These are phyloP conservation scores for Parietichytrium sp. DNA, from an alignment of 108 stramenopile species.

Conservation along the genomic window DNA sequence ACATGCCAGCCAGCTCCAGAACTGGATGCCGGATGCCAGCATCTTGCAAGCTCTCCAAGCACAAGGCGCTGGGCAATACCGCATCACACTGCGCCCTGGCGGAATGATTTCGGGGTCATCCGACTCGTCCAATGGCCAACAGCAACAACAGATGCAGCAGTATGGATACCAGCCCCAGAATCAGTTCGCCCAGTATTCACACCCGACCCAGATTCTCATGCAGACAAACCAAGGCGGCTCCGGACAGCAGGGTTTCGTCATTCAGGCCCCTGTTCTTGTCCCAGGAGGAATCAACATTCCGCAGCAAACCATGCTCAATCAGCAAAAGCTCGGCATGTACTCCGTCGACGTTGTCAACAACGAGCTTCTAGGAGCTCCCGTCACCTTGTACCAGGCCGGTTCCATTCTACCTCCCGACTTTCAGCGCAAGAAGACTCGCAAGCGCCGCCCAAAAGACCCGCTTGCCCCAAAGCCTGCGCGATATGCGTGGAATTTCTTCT, in stretches of 20 bases:
- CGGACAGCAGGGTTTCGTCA: constrained; percentile 3
- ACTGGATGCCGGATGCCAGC: background rate
- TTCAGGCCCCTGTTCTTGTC: too few species aligned
- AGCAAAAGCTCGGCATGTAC: constrained; percentile 41
- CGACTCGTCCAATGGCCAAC: background rate
- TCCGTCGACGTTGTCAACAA: constrained; percentile 34
- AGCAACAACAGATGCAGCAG: constrained; percentile 17
- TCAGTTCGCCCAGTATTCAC: too few species aligned
- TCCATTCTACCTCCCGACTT: background rate
- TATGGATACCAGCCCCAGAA: too few species aligned
- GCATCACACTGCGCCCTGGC: background rate
- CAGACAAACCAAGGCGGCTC: background rate
- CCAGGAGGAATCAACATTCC: too few species aligned
- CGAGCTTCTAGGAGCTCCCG: constrained; percentile 1
- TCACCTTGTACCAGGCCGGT: constrained; percentile 31
- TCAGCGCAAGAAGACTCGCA: background rate
- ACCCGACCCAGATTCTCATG: too few species aligned
- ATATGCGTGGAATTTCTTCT: constrained; percentile 40
- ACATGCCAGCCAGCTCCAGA: constrained; percentile 5
- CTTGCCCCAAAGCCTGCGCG: constrained; percentile 35
- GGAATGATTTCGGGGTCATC: background rate
- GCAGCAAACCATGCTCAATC: too few species aligned
- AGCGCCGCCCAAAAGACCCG: constrained; percentile 27
- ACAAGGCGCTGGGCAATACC: constrained; percentile 7
- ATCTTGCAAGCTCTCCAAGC: background rate